phyloP scores from a whole-genome alignment of 768 basidiomycete genomes.

The Brasilioporus rufonigricans region DNA sequence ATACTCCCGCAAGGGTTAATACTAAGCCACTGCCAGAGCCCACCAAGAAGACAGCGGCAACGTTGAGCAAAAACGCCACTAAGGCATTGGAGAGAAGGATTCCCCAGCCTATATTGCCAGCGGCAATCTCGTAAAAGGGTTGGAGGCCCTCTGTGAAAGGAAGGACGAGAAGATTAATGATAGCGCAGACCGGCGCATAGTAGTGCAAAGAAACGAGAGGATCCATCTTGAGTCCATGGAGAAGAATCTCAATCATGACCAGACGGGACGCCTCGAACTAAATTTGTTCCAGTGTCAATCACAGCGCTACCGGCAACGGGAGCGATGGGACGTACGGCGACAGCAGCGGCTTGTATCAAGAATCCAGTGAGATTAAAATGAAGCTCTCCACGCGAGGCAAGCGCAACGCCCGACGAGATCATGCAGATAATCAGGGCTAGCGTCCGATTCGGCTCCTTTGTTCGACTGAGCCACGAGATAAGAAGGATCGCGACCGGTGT shows the following conservation, averaged over 20 bases:
- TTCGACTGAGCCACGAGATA: slow-evolving; percentile 88
- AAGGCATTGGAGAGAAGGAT: slow-evolving; percentile 81
- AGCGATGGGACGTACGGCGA: slow-evolving; percentile 48
- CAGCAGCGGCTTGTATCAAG: slow-evolving; percentile 82
- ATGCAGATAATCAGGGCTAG: slow-evolving; percentile 82
- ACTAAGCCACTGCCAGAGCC: slow-evolving; percentile 85
- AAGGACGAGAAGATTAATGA: slow-evolving; percentile 80
- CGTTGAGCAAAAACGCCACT: slow-evolving; percentile 85
- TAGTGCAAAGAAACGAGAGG: slow-evolving; percentile 94
- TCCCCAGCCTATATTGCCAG: slow-evolving; percentile 55
- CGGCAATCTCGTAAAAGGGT: slow-evolving; percentile 71
- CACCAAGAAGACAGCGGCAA: slow-evolving; percentile 93
- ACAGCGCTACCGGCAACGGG: background rate
- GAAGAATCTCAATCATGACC: slow-evolving; percentile 93
- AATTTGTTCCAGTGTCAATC: slow-evolving; percentile 1
- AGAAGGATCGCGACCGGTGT: slow-evolving; percentile 86
- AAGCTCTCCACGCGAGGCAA: slow-evolving; percentile 88
- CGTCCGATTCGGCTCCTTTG: slow-evolving; percentile 82
- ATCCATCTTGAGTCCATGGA: slow-evolving; percentile 97
- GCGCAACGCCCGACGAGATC: slow-evolving; percentile 88
- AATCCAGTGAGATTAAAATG: slow-evolving; percentile 86
- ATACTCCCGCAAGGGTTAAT: slow-evolving; percentile 90
- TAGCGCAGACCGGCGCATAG: slow-evolving; percentile 93
- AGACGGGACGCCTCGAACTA: slow-evolving; percentile 93
- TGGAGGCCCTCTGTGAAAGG: slow-evolving; percentile 91